A percentile compares a stretch with the other conserved stretches of the same genome.
These are phyloP conservation scores for Gnaphalium uliginosum DNA, from an alignment of 129 eudicot species.

Conservation along the genomic window DNA sequence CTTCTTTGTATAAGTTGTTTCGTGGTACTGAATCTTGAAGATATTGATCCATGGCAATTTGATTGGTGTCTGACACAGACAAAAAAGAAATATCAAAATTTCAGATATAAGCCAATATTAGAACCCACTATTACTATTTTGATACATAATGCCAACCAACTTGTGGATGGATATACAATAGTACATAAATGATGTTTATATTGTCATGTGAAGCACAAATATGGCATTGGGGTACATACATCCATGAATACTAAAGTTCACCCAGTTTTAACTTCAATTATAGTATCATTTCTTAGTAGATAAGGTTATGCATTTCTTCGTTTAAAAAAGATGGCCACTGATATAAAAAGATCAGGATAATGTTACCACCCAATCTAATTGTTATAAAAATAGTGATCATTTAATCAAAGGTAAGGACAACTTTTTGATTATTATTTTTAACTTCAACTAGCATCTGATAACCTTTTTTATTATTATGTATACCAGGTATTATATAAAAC, in stretches of 20 bases:
- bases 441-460: conserved; percentile 19
- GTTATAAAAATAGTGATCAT: conserved; percentile 4
- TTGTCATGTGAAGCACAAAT: conserved; percentile 16
- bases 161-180: background rate
- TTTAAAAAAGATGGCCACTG: background rate
- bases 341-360: conserved; percentile 22
- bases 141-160: conserved; percentile 19
- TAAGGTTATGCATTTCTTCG: conserved; percentile 16
- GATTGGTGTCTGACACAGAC: conserved; percentile 28
- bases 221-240: background rate
- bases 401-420: background rate
- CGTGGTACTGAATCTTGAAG: conserved; percentile 34
- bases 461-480: background rate
- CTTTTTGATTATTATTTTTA: background rate
- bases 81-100: background rate
- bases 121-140: background rate
- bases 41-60: conserved; percentile 45
- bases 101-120: background rate
- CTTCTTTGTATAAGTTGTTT: conserved; percentile 31
- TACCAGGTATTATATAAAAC: background rate
- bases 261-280: too few relatives aligned
- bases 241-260: conserved; percentile 6
- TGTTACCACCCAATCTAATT: conserved; percentile 14
- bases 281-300: conserved; percentile 13
- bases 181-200: conserved; percentile 16